Conservation (phyloP, 805 yeast species). For the Candida caryicola region DNA sequence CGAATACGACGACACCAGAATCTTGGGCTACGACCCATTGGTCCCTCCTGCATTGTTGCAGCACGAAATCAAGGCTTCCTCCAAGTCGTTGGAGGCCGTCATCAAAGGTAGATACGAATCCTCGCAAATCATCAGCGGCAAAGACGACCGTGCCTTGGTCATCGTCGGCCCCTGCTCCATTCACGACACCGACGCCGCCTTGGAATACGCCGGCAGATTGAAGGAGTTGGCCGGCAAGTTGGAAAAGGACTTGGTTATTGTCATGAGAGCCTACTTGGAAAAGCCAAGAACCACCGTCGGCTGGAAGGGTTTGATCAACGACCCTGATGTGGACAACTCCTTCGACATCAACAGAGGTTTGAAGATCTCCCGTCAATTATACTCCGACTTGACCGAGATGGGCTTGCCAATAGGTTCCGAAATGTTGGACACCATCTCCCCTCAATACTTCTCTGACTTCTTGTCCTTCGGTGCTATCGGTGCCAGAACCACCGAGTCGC, state of each 20-base stretch:
- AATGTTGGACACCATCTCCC: conserved; percentile 97
- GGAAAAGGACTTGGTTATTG: conserved; percentile 70
- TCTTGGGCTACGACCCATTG: conserved; percentile 90
- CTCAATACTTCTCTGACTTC: conserved; percentile 89
- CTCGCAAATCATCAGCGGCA: conserved; percentile 65
- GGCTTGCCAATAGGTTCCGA: conserved; percentile 94
- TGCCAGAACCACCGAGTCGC: conserved; percentile 98
- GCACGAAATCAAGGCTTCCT: conserved; percentile 71
- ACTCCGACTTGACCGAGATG: conserved; percentile 70
- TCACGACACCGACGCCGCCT: conserved; percentile 86
- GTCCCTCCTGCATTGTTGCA: conserved; percentile 90
- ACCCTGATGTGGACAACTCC: conserved; percentile 89
- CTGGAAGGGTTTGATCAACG: conserved; percentile 97
- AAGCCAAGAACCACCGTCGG: conserved; percentile 99
- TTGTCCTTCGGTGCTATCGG: conserved; percentile 97
- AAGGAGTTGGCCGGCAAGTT: conserved; percentile 67
- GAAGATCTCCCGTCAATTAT: conserved; percentile 80
- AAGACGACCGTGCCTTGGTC: conserved; percentile 80
- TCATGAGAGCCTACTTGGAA: conserved; percentile 97
- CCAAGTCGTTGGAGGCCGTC: conserved; percentile 58
- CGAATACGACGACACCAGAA: conserved; percentile 73
- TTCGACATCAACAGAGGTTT: conserved; percentile 95
- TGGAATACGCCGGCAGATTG: conserved; percentile 78
- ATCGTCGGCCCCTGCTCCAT: conserved; percentile 97
- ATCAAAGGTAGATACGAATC: conserved; percentile 77